Evolutionary conservation across 106 monocot genomes (phyloP), one percentile per base, ranked within the genome.

Genomic region (Chionographis japonica): DNA sequence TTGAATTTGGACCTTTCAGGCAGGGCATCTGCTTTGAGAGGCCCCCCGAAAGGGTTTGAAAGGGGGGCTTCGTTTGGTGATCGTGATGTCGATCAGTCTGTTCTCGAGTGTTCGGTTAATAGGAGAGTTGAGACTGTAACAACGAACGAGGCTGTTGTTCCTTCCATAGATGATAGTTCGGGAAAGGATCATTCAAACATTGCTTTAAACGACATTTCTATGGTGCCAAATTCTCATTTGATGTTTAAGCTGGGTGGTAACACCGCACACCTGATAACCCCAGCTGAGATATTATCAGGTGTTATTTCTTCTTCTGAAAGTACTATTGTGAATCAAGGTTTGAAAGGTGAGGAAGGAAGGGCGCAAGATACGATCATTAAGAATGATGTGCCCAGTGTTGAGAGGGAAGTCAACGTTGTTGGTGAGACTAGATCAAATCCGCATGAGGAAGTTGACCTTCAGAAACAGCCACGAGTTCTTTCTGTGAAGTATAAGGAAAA

Each of bases 251-350:
- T 69, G 35, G 67, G 68, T 36, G 71, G 62, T n/a, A 85, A 89
- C 16, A 16, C 74, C 36, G 77, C 83, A 11, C 97, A 98, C 65
- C 75, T 98, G 40, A 73, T 98, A 70, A 98, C 97, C 66, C 97
- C 97, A 40, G 87, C 84, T 39, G 89, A 90, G 78, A 85, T 90
- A 59, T 65, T 92, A 56, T 82, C 89, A 56, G 84, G 84, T 57
- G 78, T 74, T 40, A 59, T 79, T 39, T 70, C 90, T 67, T 73
- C 83, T 40, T 54, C 82, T 69, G 88, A 84, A 59, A 78, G 41
- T 20, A 55, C 38, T 60, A 60, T 49, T 70, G 68, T 61, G 36
- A 73, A 17, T 71, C 74, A 68, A n/a, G 66, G 49, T 0, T 19
- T 27, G 50, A 65, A 46, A 18, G 63, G 16, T 46, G 63, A 75